Base-by-base conservation (phyloP, 176 grass and related monocot species). In the Olyra latifolia region DNA sequence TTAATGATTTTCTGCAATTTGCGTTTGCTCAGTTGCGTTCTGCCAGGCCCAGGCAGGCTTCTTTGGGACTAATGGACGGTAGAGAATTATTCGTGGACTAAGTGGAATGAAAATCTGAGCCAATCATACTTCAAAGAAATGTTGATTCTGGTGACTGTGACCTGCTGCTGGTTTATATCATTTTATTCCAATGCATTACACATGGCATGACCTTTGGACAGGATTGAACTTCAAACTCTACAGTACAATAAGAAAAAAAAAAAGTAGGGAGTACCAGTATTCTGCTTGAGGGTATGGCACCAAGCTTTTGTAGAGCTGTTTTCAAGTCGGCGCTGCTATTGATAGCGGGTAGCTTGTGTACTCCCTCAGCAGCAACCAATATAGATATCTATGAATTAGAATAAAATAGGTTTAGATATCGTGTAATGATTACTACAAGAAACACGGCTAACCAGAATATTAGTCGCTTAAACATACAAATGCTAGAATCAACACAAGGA, bases 301-400 rank as follows among this genome's bases (percentile, higher is more conserved):
- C 93, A 62, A 99, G 84, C 45, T 88, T 95, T 61, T 99, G 93
- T 65, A 99, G 78, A 77, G 93, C 90, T 66, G 66, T 66, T 76
- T 95, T 99, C 72, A 95, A 82, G 77, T 99, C 96, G 12, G 59
- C 42, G 66, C 92, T 95, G 54, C 92, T 79, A 78, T 99, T 99
- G 83, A 99, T 99, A 66, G 61, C 67, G 40, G 96, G 96, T 54
- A 99, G 86, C 71, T 99, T 99, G 70, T 91, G 68, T 47, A 84
- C 92, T 29, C 91, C 96, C 56, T 99, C 96, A 28, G 90, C 92
- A 72, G 88, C 96, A 57, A 89, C 96, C 84, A 99, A 84, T 81
- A 95, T 91, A 47, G 96, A 93, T 54, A 99, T 92, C 96, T 99
- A 74, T 25, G 20, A 61, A 66, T 47, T 67, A 24, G 35, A 71